phyloP scores from a whole-genome alignment of 176 grass and related monocot species.

The Rhynchospora breviuscula region DNA sequence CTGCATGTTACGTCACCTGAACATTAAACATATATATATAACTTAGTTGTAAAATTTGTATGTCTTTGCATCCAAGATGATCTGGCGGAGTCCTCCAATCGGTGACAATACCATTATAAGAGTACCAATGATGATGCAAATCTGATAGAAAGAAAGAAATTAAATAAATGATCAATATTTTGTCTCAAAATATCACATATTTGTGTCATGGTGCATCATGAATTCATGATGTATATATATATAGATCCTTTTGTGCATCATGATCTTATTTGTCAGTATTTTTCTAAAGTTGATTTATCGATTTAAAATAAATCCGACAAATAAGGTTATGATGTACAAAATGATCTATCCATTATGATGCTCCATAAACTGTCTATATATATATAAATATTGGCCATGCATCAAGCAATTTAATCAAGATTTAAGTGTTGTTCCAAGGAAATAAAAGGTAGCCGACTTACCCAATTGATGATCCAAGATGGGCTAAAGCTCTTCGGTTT shows the following conservation, averaged over 20 bases:
- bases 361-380: no score
- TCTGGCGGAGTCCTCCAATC: conserved; percentile 64
- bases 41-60: conserved; percentile 55
- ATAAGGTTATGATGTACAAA: no score
- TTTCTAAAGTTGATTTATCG: no score
- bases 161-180: neutral
- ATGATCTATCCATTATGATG: no score
- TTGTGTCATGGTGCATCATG: no score
- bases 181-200: neutral
- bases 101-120: conserved; percentile 58
- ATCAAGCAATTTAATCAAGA: neutral
- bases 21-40: neutral
- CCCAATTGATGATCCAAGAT: conserved; percentile 70
- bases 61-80: conserved; percentile 42
- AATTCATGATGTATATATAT: no score
- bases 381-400: neutral
- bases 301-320: no score
- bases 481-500: conserved; percentile 55
- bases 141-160: conserved; percentile 26
- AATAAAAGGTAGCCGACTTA: conserved; percentile 17
- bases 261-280: no score
- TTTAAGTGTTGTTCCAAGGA: neutral
- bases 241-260: no score
- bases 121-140: conserved; percentile 72
- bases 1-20: no score